These are phyloP conservation scores for Komagataea norvegica DNA, from an alignment of 1,139 yeast species.

Conservation along the genomic window DNA sequence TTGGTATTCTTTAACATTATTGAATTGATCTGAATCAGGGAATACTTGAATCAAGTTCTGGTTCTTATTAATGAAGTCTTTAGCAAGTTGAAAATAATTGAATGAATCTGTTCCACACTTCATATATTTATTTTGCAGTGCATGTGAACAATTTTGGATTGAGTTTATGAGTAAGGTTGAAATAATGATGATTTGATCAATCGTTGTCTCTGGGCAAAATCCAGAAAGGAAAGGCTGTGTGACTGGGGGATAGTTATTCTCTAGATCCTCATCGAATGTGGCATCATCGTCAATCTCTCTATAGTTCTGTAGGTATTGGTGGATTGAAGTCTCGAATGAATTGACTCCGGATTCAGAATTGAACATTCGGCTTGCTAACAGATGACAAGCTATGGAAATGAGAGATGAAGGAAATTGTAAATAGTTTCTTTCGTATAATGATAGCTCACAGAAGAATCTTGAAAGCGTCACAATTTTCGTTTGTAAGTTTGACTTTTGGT, in stretches of 20 bases:
- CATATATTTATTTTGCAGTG: constrained; percentile 49
- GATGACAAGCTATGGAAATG: constrained; percentile 64
- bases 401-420: constrained; percentile 56
- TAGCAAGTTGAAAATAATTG: constrained; percentile 12
- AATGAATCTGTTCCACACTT: constrained; percentile 9
- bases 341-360: constrained; percentile 33
- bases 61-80: constrained; percentile 10
- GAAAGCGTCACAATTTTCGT: constrained; percentile 31
- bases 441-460: constrained; percentile 69
- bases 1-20: constrained; percentile 13
- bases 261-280: constrained; percentile 23
- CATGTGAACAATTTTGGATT: constrained; percentile 48
- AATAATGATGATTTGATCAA: constrained; percentile 41
- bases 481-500: constrained; percentile 26
- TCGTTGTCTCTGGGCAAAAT: constrained; percentile 36
- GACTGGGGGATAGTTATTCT: constrained; percentile 41
- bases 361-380: constrained; percentile 67
- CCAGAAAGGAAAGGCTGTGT: constrained; percentile 50
- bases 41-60: constrained; percentile 11
- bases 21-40: constrained; percentile 17
- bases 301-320: constrained; percentile 7
- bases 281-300: constrained; percentile 24
- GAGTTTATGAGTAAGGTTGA: constrained; percentile 44
- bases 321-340: constrained; percentile 24
- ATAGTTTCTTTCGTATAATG: constrained; percentile 68